Evolutionary conservation across 805 yeast genomes (phyloP).

Genomic region (Metschnikowia corniflorae): DNA sequence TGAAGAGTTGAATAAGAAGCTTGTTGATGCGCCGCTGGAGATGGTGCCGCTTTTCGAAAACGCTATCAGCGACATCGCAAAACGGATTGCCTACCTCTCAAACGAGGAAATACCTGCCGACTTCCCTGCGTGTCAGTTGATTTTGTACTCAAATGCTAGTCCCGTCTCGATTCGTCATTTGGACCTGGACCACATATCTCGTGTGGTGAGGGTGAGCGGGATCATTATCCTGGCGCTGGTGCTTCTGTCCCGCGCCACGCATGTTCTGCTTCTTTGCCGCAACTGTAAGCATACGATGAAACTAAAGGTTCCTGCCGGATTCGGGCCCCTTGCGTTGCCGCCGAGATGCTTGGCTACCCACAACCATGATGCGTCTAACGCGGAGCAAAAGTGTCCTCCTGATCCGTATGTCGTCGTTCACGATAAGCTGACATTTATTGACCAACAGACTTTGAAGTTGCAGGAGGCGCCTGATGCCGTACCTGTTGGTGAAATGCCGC

Average conservation of each 20-base stretch:
- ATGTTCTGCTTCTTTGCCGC: constrained; percentile 80
- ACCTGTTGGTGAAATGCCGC: constrained; percentile 98
- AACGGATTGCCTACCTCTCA: constrained; percentile 55
- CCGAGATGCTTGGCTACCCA: constrained; percentile 53
- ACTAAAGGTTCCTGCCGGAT: constrained; percentile 59
- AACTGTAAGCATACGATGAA: constrained; percentile 78
- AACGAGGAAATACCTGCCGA: constrained; percentile 47
- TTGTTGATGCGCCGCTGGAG: constrained; percentile 83
- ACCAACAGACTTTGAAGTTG: constrained; percentile 88
- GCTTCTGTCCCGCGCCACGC: constrained; percentile 80
- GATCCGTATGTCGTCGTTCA: constrained; percentile 94
- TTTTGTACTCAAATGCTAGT: constrained; percentile 68
- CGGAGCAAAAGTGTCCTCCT: constrained; percentile 67
- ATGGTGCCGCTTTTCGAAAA: constrained; percentile 81
- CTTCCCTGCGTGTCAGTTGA: constrained; percentile 82
- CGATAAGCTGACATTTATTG: constrained; percentile 89
- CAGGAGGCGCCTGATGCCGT: constrained; percentile 99
- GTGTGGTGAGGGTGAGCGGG: constrained; percentile 88
- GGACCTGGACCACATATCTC: constrained; percentile 83
- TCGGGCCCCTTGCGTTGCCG: constrained; percentile 69
- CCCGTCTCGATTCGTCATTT: constrained; percentile 74
- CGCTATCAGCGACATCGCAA: constrained; percentile 83
- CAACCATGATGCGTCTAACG: constrained; percentile 39
- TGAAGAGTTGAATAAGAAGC: constrained; percentile 81
- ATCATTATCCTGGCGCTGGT: constrained; percentile 90